phyloP scores from a whole-genome alignment of 73 alveolate genomes.

The Stentor coeruleus region DNA sequence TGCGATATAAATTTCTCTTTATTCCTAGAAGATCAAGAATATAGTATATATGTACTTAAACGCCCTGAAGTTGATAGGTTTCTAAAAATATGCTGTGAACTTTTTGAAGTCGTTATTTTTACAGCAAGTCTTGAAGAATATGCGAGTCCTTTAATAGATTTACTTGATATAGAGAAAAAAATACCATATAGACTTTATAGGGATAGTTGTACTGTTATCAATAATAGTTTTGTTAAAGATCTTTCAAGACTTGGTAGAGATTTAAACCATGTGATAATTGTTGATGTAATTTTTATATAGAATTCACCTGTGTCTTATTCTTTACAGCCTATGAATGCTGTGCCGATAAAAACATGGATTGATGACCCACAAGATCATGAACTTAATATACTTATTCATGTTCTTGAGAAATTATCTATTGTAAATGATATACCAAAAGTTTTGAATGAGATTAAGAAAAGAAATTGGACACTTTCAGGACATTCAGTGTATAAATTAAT shows the following conservation, averaged over 20 bases:
- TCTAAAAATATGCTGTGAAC: conserved; percentile 39
- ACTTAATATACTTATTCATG: conserved; percentile 36
- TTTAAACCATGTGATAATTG: too few species aligned
- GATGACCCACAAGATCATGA: conserved; percentile 43
- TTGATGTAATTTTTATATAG: conserved; percentile 56
- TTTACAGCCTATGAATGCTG: conserved; percentile 77
- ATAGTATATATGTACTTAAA: conserved; percentile 36
- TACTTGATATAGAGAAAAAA: too few species aligned
- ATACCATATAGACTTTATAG: too few species aligned
- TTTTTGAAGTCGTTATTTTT: conserved; percentile 38
- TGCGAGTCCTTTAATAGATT: conserved; percentile 41
- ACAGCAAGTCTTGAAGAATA: conserved; percentile 46
- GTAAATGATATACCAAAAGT: conserved; percentile 1
- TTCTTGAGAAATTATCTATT: conserved; percentile 21
- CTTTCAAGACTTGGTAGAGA: too few species aligned
- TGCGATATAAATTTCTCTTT: too few species aligned
- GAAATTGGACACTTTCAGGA: too few species aligned
- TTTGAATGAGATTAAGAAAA: not conserved
- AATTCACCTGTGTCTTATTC: conserved; percentile 76
- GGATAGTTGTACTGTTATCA: too few species aligned
- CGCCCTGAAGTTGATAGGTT: conserved; percentile 50
- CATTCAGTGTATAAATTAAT: too few species aligned
- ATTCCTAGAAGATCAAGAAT: conserved; percentile 45
- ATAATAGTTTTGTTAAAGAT: too few species aligned
- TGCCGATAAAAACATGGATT: conserved; percentile 58